Base-by-base conservation (phyloP, 2,329 filamentous ascomycete genomes). In the Ceratocystis huliohia region DNA sequence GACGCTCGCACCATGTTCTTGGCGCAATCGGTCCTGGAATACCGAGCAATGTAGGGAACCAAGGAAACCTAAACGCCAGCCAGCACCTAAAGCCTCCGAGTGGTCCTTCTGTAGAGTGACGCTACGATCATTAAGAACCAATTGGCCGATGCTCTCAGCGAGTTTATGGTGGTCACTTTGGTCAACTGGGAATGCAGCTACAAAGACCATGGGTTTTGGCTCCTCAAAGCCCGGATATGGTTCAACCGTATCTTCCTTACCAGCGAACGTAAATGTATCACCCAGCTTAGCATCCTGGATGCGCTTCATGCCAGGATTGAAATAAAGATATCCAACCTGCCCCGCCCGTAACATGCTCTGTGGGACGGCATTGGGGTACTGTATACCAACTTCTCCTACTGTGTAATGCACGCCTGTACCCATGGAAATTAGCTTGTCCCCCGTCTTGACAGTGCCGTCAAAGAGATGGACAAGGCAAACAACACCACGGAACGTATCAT, bases 31-130 rank as follows among this genome's bases (percentile, higher is more conserved):
- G 75, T 99, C 94, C 76, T 99, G 92, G 72, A 99, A 99, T 3
- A 99, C 94, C n/a, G 92, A 97, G 77, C 94, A 97, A 75, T 99
- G 94, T 61, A 99, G 79, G 13, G 92, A 97, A n/a, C 94, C 94
- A 2, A 99, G 78, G 73, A 99, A 99, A 0, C 94, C 94, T 10
- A 99, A 78, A 59, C 94, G 86, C 88, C 94, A 99, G 1, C 94
- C 94, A 0, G 93, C 89, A 0, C 94, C 94, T 0, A 99, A 80
- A 0, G 94, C 94, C 73, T 97, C 91, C 0, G 92, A 96, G 30
- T 89, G 90, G 74, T 97, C 94, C 74, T 97, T 97, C 71, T 92
- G 88, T 61, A 97, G 79, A 2, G 91, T 96, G 41, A 99, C 90
- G 74, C 91, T 96, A 68, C 94, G 86, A 75, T 99, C 94, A 74